Evolutionary conservation across 768 basidiomycete genomes (phyloP), one percentile per base, ranked within the genome.

Genomic region (Auriscalpium microsporum): DNA sequence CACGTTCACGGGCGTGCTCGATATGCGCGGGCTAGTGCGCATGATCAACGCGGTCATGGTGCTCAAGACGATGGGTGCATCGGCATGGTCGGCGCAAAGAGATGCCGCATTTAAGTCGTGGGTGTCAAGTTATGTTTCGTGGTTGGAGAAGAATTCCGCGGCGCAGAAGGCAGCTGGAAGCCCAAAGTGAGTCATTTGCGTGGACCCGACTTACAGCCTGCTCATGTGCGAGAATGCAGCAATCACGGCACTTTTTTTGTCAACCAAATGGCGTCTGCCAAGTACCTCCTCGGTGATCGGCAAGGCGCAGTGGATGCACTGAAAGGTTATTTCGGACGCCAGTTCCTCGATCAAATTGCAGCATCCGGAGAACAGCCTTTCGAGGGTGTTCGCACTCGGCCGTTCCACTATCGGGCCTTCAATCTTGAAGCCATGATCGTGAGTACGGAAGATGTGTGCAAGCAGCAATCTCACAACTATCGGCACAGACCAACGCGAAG

Each of bases 381-480:
- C 48, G 82, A 82, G 63, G 73, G 78, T 4, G 69, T 76, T 16
- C 75, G 81, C 16, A 78, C 79, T 6, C 69, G 77, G 11, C 80
- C 82, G 6, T 78, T 64, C 61, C 81, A 82, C 61, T 83, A 83
- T 62, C 74, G 81, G 8, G 74, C 72, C 49, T 83, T 81, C 70
- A 82, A 82, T 59, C 65, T 82, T 9, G 79, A 81, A 56, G 82
- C 79, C 1, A 66, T 82, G 68, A 77, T 80, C 57, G 79, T 78
- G 57, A 73, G 78, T 64, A 13, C 46, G 11, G 21, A 11, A 16
- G 11, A 48, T 4, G 1, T 28, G 28, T 7, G 28, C 4, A 7
- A 28, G 28, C 28, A 28, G 7, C 28, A 4, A 3, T 28, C 28
- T 28, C 28, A 28, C 28, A 5, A 4, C 7, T 2, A 4, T 28